Evolutionary conservation across 1,284 basidiomycete genomes (phyloP).

Genomic region (Ustilago trichophora): DNA sequence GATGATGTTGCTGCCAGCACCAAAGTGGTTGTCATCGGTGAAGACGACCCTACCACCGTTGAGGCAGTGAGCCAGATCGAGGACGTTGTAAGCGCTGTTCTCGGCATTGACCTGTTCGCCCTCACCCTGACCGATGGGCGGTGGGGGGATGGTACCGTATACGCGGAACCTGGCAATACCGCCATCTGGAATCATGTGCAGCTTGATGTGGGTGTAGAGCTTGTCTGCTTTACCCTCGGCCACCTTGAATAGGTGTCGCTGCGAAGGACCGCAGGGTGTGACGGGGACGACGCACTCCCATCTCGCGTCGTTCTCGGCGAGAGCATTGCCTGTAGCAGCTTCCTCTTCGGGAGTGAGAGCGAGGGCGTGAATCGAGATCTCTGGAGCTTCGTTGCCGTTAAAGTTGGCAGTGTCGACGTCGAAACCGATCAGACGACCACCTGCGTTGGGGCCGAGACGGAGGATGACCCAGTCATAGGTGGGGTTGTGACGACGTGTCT

Average conservation of each 20-base stretch:
- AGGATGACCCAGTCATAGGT: conserved; percentile 91
- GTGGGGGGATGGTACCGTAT: conserved; percentile 57
- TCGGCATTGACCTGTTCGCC: conserved; percentile 51
- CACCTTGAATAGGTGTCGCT: conserved; percentile 84
- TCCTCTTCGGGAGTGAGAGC: conserved; percentile 37
- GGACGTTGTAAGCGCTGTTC: conserved; percentile 69
- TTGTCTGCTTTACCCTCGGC: conserved; percentile 53
- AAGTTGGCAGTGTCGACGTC: conserved; percentile 97
- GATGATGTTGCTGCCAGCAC: conserved; percentile 87
- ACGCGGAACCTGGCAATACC: conserved; percentile 72
- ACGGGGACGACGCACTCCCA: conserved; percentile 57
- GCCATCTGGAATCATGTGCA: conserved; percentile 96
- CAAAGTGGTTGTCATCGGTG: conserved; percentile 88
- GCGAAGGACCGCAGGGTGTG: conserved; percentile 74
- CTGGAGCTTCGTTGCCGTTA: conserved; percentile 82
- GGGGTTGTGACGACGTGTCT: conserved; percentile 87
- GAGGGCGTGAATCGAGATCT: conserved; percentile 51
- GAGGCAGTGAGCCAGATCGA: conserved; percentile 88
- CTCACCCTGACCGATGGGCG: conserved; percentile 65
- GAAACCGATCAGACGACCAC: conserved; percentile 78
- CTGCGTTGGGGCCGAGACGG: conserved; percentile 79
- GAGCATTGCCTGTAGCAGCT: conserved; percentile 26
- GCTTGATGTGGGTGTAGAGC: conserved; percentile 82
- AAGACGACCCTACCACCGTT: conserved; percentile 84
- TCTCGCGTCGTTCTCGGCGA: conserved; percentile 58